Base-by-base conservation (phyloP, 1,284 basidiomycete species). In the Ceratobasidium sp. region DNA sequence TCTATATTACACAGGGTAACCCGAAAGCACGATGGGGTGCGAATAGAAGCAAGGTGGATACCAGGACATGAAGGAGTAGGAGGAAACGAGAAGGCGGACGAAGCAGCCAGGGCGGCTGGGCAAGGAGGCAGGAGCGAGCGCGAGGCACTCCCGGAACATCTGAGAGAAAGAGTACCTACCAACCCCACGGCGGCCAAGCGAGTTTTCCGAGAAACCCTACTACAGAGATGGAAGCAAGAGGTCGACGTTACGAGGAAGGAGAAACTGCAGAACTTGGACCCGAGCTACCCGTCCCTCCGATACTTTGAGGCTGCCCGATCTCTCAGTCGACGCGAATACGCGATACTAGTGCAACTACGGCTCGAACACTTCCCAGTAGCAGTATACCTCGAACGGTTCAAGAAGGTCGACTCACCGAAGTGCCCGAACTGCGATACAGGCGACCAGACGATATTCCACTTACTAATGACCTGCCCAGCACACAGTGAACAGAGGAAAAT, bases 101-200 rank as follows among this genome's bases (percentile, higher is more conserved):
- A 39, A 34, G 62, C 10, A 50, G 62, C 62, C 9, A 67, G 48
- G 34, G 16, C 10, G 1, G 62, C 62, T 14, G 62, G 45, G n/a
- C n/a, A 41, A 14, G 36, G 36, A 21, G n/a, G 32, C 8, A 39
- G 34, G 18, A 39, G 55, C 21, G 10, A 6, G n/a, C 12, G 9
- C n/a, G 14, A 36, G 30, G 30, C 23, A 3, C n/a, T 53, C 12
- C 34, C 62, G 30, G 43, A 39, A 5, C 2, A 36, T 34, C 34
- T 67, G 9, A 39, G 34, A 12, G n/a, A 26, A 9, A 5, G 14
- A 10, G 34, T 67, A 8, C 48, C 48, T 12, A 53, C 30, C 8
- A 55, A 67, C 23, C 62, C 48, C 5, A 67, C 50, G n/a, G 62
- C 62, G 9, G 34, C 62, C 4, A 67, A 41, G 34, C 12, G 62